These are phyloP conservation scores for Cotoneaster glaucophyllus DNA, from an alignment of 306 rosid genomes.

Conservation along the genomic window DNA sequence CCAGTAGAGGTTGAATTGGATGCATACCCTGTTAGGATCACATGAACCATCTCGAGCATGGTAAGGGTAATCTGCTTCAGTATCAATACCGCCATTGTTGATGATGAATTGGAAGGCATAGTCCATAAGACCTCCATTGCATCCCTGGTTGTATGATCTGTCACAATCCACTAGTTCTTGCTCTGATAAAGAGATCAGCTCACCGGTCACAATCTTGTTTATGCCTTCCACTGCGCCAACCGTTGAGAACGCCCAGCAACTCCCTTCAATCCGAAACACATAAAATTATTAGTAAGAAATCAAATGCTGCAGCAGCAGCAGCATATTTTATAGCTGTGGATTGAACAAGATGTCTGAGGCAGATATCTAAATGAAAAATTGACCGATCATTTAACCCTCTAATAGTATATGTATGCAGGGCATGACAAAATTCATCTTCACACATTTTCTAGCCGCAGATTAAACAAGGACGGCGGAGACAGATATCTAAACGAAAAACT, in stretches of 20 bases:
- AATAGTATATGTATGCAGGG: too few relatives aligned
- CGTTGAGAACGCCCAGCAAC: constrained; percentile 96
- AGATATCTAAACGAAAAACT: too few relatives aligned
- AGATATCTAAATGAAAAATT: too few relatives aligned
- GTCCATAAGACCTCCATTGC: constrained; percentile 98
- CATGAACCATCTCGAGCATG: constrained; percentile 52
- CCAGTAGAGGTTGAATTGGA: background rate
- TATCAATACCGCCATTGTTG: constrained; percentile 81
- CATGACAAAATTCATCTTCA: background rate
- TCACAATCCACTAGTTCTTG: constrained; percentile 95
- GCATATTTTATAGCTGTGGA: too few relatives aligned
- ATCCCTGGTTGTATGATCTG: constrained; percentile 59
- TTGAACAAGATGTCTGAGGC: too few relatives aligned
- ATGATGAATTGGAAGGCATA: constrained; percentile 64
- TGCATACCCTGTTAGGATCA: constrained; percentile 54
- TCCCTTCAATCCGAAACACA: constrained; percentile 49
- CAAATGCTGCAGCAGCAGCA: background rate
- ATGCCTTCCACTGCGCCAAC: constrained; percentile 81
- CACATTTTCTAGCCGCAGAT: background rate
- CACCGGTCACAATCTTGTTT: constrained; percentile 63
- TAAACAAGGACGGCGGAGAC: background rate
- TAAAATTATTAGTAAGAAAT: background rate
- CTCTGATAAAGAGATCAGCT: constrained; percentile 58
- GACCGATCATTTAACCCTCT: too few relatives aligned
- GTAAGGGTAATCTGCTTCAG: constrained; percentile 76